Conservation (phyloP, 805 yeast genomes). For the Trichomonascus vanleenenianus region DNA sequence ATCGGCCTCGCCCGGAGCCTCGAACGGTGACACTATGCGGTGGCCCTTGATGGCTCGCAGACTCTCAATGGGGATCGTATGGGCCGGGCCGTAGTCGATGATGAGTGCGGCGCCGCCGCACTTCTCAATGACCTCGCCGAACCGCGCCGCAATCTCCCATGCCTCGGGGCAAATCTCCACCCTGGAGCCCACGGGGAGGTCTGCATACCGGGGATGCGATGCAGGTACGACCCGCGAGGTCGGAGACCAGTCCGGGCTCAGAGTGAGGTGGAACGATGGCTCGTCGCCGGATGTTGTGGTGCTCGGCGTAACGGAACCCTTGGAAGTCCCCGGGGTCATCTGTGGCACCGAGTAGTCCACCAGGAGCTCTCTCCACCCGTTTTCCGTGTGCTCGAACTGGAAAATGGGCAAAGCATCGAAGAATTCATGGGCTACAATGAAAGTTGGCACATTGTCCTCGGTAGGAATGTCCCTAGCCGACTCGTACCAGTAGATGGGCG, state of each 20-base stretch:
- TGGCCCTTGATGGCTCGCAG: conserved; percentile 69
- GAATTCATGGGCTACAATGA: conserved; percentile 75
- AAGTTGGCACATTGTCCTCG: conserved; percentile 39
- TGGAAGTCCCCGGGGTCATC: conserved; percentile 10
- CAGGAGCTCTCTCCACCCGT: conserved; percentile 74
- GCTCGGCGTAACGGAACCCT: background rate
- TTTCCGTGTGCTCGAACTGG: conserved; percentile 46
- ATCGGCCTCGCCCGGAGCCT: conserved; percentile 73
- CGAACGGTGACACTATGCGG: conserved; percentile 65
- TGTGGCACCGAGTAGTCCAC: conserved; percentile 44
- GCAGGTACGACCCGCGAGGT: conserved; percentile 48
- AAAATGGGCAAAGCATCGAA: conserved; percentile 81
- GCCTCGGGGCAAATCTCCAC: conserved; percentile 75
- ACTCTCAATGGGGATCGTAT: conserved; percentile 59
- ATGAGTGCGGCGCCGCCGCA: conserved; percentile 58
- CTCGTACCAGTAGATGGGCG: conserved; percentile 35
- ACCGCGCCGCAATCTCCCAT: conserved; percentile 46
- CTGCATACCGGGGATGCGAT: conserved; percentile 40
- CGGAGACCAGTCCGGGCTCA: conserved; percentile 54
- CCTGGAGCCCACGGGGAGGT: conserved; percentile 47
- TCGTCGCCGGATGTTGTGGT: conserved; percentile 3
- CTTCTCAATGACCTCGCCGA: conserved; percentile 37
- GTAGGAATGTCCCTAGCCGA: conserved; percentile 26
- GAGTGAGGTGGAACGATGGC: conserved; percentile 44
- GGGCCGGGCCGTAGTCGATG: conserved; percentile 68